A percentile compares a stretch with the other conserved stretches of the same genome.
Conservation (phyloP, 306 rosid species). For the Sphenostylis stenocarpa region DNA sequence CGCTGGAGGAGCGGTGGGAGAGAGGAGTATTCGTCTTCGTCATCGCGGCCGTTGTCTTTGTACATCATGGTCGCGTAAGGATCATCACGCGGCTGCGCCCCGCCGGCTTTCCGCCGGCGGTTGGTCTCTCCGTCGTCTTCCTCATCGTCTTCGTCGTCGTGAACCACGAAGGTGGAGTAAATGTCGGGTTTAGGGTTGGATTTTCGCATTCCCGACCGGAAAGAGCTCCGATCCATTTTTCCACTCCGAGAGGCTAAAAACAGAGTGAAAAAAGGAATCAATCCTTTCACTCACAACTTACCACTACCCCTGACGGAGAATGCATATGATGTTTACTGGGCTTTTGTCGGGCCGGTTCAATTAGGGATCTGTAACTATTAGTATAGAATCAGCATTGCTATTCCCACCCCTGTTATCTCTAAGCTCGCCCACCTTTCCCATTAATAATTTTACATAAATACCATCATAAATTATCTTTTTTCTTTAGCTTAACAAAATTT, state of each 20-base stretch:
- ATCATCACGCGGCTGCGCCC: constrained; percentile 45
- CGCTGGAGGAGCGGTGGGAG: constrained; percentile 95
- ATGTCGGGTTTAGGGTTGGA: constrained; percentile 54
- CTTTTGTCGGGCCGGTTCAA: not conserved
- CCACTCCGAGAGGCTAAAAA: not conserved
- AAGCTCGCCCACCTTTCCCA: no score
- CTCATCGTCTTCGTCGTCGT: constrained; percentile 48
- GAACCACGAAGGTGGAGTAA: constrained; percentile 78
- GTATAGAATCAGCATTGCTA: no score
- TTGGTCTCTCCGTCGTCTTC: constrained; percentile 33
- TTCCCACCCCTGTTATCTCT: no score
- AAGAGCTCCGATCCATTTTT: constrained; percentile 66
- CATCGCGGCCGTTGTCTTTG: constrained; percentile 61
- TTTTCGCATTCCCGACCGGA: constrained; percentile 48
- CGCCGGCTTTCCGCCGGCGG: constrained; percentile 35
- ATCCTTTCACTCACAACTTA: not conserved
- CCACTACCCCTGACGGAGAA: not conserved
- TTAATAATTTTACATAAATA: no score
- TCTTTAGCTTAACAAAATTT: no score
- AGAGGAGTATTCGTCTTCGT: constrained; percentile 62
- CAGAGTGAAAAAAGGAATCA: constrained; percentile 1
- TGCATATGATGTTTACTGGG: constrained; percentile 7
- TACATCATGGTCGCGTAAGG: constrained; percentile 74
- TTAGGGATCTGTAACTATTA: not conserved
- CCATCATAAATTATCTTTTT: no score